Evolutionary conservation across 257 asterid genomes (phyloP).

Genomic region (Scutellaria minor): DNA sequence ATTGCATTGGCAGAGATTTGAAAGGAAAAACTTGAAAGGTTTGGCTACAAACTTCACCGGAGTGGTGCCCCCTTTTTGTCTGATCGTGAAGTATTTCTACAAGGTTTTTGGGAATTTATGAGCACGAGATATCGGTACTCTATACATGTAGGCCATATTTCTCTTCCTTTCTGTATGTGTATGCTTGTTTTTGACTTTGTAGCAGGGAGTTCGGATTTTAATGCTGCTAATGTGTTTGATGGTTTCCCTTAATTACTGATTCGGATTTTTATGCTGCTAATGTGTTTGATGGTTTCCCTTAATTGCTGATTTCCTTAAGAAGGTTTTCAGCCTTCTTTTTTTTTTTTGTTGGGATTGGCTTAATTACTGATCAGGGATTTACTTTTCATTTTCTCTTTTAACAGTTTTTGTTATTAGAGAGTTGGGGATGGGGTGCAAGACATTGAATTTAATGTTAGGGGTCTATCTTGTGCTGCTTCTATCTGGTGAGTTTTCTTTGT

Average conservation of each 20-base stretch:
- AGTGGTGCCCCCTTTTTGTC: conserved; percentile 45
- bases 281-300: conserved; percentile 30
- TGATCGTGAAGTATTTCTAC: conserved; percentile 55
- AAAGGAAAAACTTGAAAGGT: conserved; percentile 10
- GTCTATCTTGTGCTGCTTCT: conserved; percentile 53
- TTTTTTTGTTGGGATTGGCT: conserved; percentile 2
- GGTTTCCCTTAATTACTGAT: conserved; percentile 18
- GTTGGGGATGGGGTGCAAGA: conserved; percentile 55
- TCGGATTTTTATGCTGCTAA: not conserved
- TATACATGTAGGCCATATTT: conserved; percentile 31
- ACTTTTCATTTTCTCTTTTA: not conserved
- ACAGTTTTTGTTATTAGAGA: conserved; percentile 37
- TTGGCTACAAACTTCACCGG: conserved; percentile 36
- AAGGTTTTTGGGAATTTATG: conserved; percentile 49
- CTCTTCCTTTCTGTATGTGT: not conserved
- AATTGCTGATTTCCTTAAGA: conserved; percentile 23
- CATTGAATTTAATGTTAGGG: conserved; percentile 39
- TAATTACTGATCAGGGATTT: conserved; percentile 18
- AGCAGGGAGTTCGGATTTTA: too few relatives aligned
- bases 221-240: conserved; percentile 28
- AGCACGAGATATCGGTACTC: conserved; percentile 63
- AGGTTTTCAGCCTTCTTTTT: conserved; percentile 15
- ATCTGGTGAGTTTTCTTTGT: conserved; percentile 52
- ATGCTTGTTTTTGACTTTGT: conserved; percentile 20
- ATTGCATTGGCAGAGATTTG: not conserved